Evolutionary conservation across 768 basidiomycete genomes (phyloP).

Genomic region (Dentipellis sp.): DNA sequence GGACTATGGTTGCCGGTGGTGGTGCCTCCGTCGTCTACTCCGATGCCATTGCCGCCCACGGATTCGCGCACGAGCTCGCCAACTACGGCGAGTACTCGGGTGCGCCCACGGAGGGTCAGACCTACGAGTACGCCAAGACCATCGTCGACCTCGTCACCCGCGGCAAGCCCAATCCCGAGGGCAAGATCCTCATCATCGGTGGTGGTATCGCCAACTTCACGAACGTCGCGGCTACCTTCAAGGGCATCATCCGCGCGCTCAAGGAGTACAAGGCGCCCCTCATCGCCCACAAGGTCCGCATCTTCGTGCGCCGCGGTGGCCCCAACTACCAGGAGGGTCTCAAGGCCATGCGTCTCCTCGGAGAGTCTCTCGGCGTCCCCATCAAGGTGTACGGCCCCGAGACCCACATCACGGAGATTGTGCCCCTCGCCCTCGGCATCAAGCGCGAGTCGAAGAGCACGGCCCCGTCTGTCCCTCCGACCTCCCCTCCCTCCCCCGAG

Average conservation of each 20-base stretch:
- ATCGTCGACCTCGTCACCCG: constrained; percentile 96
- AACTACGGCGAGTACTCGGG: constrained; percentile 99
- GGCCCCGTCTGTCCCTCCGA: constrained; percentile 31
- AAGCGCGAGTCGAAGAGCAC: constrained; percentile 39
- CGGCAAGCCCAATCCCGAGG: constrained; percentile 69
- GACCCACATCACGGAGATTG: constrained; percentile 97
- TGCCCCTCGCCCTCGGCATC: constrained; percentile 94
- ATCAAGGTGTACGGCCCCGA: constrained; percentile 97
- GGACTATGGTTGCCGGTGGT: constrained; percentile 99
- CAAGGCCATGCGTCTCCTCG: constrained; percentile 97
- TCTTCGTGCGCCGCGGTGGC: constrained; percentile 96
- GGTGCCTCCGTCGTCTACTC: constrained; percentile 67
- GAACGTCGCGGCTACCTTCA: constrained; percentile 98
- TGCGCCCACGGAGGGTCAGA: constrained; percentile 96
- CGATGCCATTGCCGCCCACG: constrained; percentile 83
- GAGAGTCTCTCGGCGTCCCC: constrained; percentile 93
- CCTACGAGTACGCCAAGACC: constrained; percentile 99
- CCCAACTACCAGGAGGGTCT: constrained; percentile 99
- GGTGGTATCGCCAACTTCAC: constrained; percentile 99
- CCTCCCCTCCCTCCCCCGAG: constrained; percentile 40
- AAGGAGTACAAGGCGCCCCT: constrained; percentile 87
- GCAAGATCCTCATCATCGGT: constrained; percentile 99
- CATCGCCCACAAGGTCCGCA: constrained; percentile 78
- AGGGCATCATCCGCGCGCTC: constrained; percentile 96
- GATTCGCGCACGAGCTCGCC: constrained; percentile 94